phyloP scores from a whole-genome alignment of 371 early-diverging fungal species.

The Coemansia sp. region DNA sequence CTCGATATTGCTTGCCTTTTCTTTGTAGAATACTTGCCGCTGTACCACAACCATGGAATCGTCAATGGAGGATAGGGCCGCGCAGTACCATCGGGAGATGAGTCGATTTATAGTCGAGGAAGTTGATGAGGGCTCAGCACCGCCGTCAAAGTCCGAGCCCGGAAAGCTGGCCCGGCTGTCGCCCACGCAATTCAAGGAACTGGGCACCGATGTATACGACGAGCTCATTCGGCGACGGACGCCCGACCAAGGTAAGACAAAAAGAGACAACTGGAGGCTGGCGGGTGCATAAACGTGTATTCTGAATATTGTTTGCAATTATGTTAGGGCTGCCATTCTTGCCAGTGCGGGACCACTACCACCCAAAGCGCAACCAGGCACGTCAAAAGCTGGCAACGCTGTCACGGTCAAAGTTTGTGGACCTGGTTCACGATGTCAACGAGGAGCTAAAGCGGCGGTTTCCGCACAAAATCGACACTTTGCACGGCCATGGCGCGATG shows the following conservation, averaged over 20 bases:
- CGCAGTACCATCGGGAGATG: conserved; percentile 50
- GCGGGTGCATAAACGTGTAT: background rate
- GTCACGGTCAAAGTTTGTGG: conserved; percentile 79
- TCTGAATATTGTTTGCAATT: background rate
- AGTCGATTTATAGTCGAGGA: conserved; percentile 40
- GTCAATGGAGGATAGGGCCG: conserved; percentile 47
- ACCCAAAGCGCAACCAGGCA: conserved; percentile 95
- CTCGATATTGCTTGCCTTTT: background rate
- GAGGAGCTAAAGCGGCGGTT: conserved; percentile 77
- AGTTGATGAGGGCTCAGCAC: conserved; percentile 33
- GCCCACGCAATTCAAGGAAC: conserved; percentile 85
- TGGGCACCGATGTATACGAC: conserved; percentile 94
- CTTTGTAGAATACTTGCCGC: background rate
- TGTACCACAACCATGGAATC: conserved; percentile 1
- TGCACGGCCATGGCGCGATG: conserved; percentile 4
- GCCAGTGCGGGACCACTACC: conserved; percentile 78
- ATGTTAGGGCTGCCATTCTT: conserved; percentile 75
- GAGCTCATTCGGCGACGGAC: conserved; percentile 73
- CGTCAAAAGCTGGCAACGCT: conserved; percentile 94
- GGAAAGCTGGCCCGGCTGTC: conserved; percentile 83
- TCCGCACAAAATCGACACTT: conserved; percentile 52
- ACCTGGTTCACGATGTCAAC: conserved; percentile 88
- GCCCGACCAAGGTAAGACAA: conserved; percentile 54
- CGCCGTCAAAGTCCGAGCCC: conserved; percentile 59
- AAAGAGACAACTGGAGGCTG: background rate